Conservation (phyloP, 306 rosid genomes). For the Vigna angularis region DNA sequence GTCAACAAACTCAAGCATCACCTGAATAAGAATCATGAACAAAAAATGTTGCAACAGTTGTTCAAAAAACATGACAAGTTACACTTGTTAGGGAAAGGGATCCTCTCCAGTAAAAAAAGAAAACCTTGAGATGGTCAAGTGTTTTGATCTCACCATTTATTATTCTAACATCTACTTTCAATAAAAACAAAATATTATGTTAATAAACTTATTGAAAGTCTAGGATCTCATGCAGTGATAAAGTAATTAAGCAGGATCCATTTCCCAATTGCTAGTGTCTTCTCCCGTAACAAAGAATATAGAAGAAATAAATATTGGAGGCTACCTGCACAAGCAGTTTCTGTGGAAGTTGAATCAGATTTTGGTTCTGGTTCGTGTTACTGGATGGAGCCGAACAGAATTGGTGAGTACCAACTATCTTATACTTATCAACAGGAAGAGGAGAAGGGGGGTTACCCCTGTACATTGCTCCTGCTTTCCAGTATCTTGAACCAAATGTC, state of each 20-base stretch:
- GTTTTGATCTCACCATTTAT: neutral
- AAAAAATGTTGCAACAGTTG: neutral
- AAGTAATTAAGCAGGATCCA: too few relatives aligned
- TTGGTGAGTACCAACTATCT: neutral
- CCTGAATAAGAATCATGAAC: slow-evolving; percentile 45
- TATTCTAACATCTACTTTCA: too few relatives aligned
- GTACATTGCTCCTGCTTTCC: slow-evolving; percentile 60
- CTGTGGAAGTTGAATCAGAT: slow-evolving; percentile 48
- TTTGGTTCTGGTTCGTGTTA: slow-evolving; percentile 22
- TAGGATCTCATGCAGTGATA: neutral
- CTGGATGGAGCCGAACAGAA: slow-evolving; percentile 4
- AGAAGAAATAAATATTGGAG: slow-evolving; percentile 3
- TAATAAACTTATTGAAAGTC: too few relatives aligned
- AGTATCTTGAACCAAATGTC: slow-evolving; percentile 54
- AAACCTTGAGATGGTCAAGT: too few relatives aligned
- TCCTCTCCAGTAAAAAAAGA: too few relatives aligned
- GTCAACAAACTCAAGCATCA: slow-evolving; percentile 59
- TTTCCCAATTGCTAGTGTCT: slow-evolving; percentile 1
- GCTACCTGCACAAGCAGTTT: slow-evolving; percentile 51
- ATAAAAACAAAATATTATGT: too few relatives aligned
- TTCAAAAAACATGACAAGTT: neutral
- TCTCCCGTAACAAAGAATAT: slow-evolving; percentile 10
- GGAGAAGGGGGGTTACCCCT: slow-evolving; percentile 51
- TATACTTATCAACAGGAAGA: slow-evolving; percentile 28
- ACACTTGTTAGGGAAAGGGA: neutral